A percentile compares a stretch with the other conserved stretches of the same genome.
Conservation (phyloP, 768 basidiomycete genomes). For the Hysterangium stoloniferum region DNA sequence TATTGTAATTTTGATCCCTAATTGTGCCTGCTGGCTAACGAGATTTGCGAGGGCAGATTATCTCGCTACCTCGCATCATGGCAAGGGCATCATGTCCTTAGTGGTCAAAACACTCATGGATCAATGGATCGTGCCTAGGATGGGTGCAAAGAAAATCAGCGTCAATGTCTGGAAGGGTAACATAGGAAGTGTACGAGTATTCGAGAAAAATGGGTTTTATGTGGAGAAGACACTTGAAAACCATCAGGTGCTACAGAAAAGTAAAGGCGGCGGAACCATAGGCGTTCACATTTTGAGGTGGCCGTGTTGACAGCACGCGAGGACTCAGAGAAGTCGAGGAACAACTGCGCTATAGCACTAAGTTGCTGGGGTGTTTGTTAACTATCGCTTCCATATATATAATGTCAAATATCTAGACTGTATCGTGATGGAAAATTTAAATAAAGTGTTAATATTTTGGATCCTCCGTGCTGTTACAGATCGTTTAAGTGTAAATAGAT, state of each 20-base stretch:
- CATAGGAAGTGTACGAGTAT: constrained; percentile 52
- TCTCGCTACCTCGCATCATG: constrained; percentile 51
- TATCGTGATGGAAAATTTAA: too few relatives aligned
- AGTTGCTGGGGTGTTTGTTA: too few relatives aligned
- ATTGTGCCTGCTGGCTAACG: background rate
- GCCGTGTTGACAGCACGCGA: too few relatives aligned
- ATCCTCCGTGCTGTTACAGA: too few relatives aligned
- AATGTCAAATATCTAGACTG: too few relatives aligned
- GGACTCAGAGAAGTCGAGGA: too few relatives aligned
- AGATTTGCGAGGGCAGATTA: constrained; percentile 49
- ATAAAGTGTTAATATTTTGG: too few relatives aligned
- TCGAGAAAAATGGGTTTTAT: constrained; percentile 58
- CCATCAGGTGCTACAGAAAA: constrained; percentile 31
- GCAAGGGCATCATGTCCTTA: constrained; percentile 68
- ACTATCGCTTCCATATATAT: too few relatives aligned
- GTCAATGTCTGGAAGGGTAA: constrained; percentile 45
- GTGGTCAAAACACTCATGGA: constrained; percentile 46
- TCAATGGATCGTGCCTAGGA: constrained; percentile 57
- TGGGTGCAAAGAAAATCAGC: constrained; percentile 44
- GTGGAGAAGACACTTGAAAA: constrained; percentile 32
- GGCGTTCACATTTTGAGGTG: constrained; percentile 17
- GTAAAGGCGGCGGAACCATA: constrained; percentile 19
- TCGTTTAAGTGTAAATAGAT: too few relatives aligned
- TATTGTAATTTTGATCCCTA: background rate
- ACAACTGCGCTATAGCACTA: too few relatives aligned